These are phyloP conservation scores for Phlebiopsis gigantea DNA, from an alignment of 768 basidiomycete species.

Conservation along the genomic window DNA sequence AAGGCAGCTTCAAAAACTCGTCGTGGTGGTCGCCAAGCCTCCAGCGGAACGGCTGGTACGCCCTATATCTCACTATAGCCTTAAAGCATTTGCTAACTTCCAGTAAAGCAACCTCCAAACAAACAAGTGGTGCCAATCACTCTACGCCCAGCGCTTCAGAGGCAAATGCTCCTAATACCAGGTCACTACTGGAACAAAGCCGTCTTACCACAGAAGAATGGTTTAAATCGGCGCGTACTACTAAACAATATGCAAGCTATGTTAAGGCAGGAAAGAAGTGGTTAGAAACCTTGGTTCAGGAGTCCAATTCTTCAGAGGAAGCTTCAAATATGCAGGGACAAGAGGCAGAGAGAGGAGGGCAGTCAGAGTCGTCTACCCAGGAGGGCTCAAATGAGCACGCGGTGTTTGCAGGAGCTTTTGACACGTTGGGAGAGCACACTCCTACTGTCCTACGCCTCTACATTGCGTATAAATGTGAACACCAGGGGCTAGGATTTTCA, in stretches of 20 bases:
- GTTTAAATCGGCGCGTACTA: background rate
- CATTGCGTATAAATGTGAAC: background rate
- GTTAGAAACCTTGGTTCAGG: background rate
- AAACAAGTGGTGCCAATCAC: too few species aligned
- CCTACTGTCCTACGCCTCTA: background rate
- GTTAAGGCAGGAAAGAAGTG: background rate
- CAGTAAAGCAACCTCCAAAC: too few species aligned
- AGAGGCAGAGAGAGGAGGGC: background rate
- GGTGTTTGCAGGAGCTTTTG: background rate
- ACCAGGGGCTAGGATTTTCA: background rate
- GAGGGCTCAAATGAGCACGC: too few species aligned
- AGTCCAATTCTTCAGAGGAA: too few species aligned
- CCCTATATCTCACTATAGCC: background rate
- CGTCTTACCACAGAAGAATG: background rate
- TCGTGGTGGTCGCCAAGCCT: too few species aligned
- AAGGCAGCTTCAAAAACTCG: background rate
- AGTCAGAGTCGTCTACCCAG: background rate
- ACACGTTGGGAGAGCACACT: background rate
- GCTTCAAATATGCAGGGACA: background rate
- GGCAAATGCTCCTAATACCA: background rate
- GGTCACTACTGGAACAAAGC: background rate
- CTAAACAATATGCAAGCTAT: background rate
- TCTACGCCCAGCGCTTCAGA: background rate
- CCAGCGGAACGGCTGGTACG: too few species aligned
- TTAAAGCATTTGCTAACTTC: background rate